phyloP scores from a whole-genome alignment of 2,329 filamentous ascomycete genomes.

The Colletotrichum noveboracense region DNA sequence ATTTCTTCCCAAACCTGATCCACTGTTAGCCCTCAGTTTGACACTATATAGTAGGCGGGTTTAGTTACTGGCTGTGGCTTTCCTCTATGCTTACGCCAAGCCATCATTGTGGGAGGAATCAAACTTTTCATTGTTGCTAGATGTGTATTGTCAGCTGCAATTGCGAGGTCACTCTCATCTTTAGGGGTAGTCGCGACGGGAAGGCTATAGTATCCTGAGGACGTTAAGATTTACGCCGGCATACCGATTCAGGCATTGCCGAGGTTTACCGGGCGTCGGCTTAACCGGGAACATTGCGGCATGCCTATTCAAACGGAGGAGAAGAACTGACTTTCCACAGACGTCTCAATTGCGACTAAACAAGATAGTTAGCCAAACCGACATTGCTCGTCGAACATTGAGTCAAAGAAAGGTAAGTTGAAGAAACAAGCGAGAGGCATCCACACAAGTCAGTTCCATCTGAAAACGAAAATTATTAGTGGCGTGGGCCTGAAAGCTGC shows the following conservation, averaged over 20 bases:
- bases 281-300: not conserved
- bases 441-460: not conserved
- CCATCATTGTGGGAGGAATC: conserved; percentile 34
- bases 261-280: not conserved
- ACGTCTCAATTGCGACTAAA: not conserved
- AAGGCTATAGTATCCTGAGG: not conserved
- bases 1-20: conserved; percentile 31
- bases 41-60: not conserved
- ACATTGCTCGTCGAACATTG: not conserved
- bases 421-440: not conserved
- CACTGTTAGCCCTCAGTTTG: not conserved
- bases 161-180: not conserved
- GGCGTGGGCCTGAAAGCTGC: not conserved
- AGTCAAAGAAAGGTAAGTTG: not conserved
- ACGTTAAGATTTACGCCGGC: not conserved
- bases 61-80: conserved; percentile 27
- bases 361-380: not conserved
- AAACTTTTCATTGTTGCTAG: conserved; percentile 1
- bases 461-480: not conserved
- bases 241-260: not conserved
- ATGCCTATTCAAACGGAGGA: not conserved
- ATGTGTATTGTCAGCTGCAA: not conserved
- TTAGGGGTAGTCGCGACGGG: not conserved
- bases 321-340: not conserved
- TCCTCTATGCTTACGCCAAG: conserved; percentile 39